Percentiles rank a stretch among this genome's conserved stretches.
phyloP scores from a whole-genome alignment of 2,329 filamentous ascomycete genomes.

The Fusarium humuli region DNA sequence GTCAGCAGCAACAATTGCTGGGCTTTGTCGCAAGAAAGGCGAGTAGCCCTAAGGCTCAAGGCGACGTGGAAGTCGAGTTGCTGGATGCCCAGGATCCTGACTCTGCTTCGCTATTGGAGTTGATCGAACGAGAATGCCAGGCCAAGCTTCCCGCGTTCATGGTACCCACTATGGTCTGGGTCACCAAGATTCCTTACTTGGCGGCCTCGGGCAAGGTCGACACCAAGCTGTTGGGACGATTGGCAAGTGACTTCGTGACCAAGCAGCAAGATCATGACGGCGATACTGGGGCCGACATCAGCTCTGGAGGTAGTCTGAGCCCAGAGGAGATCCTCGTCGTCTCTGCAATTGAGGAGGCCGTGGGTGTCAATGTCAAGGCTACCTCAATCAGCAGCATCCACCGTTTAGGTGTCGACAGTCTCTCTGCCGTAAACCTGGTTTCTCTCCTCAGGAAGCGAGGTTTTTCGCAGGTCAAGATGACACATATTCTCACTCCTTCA shows the following conservation, averaged over 20 bases:
- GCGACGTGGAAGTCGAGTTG: background rate
- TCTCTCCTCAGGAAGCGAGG: slow-evolving; percentile 6
- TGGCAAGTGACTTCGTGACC: slow-evolving; percentile 7
- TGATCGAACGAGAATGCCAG: slow-evolving; percentile 10
- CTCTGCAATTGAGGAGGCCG: background rate
- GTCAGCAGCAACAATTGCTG: background rate
- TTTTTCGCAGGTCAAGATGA: slow-evolving; percentile 13
- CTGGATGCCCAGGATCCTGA: background rate
- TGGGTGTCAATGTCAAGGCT: slow-evolving; percentile 3
- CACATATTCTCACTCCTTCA: background rate
- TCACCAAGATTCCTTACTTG: slow-evolving; percentile 23
- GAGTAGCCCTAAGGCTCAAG: background rate
- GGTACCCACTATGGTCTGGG: slow-evolving; percentile 16
- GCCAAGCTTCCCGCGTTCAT: slow-evolving; percentile 19
- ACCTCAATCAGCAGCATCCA: background rate
- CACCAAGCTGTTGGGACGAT: slow-evolving; percentile 7
- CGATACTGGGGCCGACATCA: accelerated
- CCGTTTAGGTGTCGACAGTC: slow-evolving; percentile 22
- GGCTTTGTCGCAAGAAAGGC: slow-evolving; percentile 3
- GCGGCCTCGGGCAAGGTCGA: slow-evolving; percentile 26
- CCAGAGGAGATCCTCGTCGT: background rate
- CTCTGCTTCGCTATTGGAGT: background rate
- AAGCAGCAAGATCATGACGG: background rate
- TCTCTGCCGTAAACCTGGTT: slow-evolving; percentile 17
- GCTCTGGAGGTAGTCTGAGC: background rate